These are phyloP conservation scores for Sugiyamaella japonica DNA, from an alignment of 1,139 yeast species.

Conservation along the genomic window DNA sequence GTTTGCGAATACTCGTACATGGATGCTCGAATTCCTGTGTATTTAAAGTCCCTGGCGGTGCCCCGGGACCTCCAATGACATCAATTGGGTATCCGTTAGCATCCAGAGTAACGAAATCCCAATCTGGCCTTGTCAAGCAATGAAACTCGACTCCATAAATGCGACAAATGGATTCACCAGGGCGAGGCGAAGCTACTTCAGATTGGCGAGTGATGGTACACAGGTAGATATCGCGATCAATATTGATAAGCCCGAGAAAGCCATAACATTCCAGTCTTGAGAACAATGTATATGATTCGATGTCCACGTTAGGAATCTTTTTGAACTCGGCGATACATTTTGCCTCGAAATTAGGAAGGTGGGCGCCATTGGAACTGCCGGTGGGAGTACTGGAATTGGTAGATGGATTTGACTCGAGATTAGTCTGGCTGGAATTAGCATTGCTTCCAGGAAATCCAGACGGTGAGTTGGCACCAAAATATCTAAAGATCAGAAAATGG, in stretches of 20 bases:
- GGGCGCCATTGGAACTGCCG: neutral
- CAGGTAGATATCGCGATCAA: slow-evolving; percentile 65
- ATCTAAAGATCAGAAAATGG: slow-evolving; percentile 39
- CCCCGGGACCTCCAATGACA: slow-evolving; percentile 25
- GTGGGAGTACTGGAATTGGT: neutral
- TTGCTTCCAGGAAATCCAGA: slow-evolving; percentile 18
- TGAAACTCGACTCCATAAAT: slow-evolving; percentile 84
- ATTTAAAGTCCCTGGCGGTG: slow-evolving; percentile 25
- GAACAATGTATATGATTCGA: slow-evolving; percentile 41
- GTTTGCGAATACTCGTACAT: slow-evolving; percentile 72
- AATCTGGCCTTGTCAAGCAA: slow-evolving; percentile 65
- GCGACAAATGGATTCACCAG: slow-evolving; percentile 74
- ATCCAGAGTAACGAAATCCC: slow-evolving; percentile 77
- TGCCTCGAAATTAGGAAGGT: slow-evolving; percentile 18
- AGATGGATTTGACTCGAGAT: slow-evolving; percentile 18
- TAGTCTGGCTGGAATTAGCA: slow-evolving; percentile 10
- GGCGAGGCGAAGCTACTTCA: slow-evolving; percentile 82
- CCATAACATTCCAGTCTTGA: slow-evolving; percentile 67
- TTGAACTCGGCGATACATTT: slow-evolving; percentile 45
- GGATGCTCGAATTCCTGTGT: slow-evolving; percentile 62
- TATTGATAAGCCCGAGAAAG: slow-evolving; percentile 77
- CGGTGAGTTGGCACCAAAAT: slow-evolving; percentile 31
- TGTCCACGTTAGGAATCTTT: slow-evolving; percentile 35
- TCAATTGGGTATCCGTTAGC: slow-evolving; percentile 60
- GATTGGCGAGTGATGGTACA: slow-evolving; percentile 76